Percentiles rank a stretch among this genome's conserved stretches.
Evolutionary conservation across 2,329 filamentous ascomycete genomes (phyloP).

Genomic region (Coniochaeta prunicola): DNA sequence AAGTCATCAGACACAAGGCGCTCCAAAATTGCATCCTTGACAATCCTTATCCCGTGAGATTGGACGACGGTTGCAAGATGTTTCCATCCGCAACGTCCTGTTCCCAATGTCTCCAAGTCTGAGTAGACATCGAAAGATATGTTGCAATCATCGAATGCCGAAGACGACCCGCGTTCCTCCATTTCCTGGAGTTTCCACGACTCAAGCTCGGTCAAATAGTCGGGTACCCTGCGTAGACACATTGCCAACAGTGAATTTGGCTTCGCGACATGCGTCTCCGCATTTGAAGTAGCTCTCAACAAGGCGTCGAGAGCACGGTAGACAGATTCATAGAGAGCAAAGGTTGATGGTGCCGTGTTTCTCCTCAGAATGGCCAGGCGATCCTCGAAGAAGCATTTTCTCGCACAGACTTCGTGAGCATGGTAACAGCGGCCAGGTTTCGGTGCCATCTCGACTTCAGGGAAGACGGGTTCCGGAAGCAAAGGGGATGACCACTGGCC

Average conservation of each 20-base stretch:
- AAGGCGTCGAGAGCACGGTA: slow-evolving; percentile 36
- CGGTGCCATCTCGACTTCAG: neutral
- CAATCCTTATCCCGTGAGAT: slow-evolving; percentile 35
- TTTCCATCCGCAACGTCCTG: slow-evolving; percentile 32
- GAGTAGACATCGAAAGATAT: slow-evolving; percentile 39
- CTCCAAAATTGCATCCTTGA: slow-evolving; percentile 33
- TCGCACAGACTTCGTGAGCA: neutral
- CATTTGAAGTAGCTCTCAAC: slow-evolving; percentile 30
- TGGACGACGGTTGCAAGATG: slow-evolving; percentile 36
- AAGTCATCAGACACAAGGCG: slow-evolving; percentile 34
- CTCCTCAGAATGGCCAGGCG: slow-evolving; percentile 27
- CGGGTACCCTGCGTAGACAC: slow-evolving; percentile 40
- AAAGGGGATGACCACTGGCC: slow-evolving; percentile 21
- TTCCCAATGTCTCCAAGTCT: slow-evolving; percentile 37
- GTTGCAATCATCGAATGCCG: slow-evolving; percentile 25
- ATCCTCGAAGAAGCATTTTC: slow-evolving; percentile 20
- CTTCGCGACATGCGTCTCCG: slow-evolving; percentile 14
- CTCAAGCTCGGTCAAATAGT: slow-evolving; percentile 38
- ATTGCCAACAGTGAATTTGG: slow-evolving; percentile 37
- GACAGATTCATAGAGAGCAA: slow-evolving; percentile 35
- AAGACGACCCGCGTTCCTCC: slow-evolving; percentile 27
- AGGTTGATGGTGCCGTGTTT: slow-evolving; percentile 18
- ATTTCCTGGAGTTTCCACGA: slow-evolving; percentile 29
- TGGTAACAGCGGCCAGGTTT: neutral
- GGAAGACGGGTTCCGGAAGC: slow-evolving; percentile 6